Evolutionary conservation across 805 yeast species (phyloP), one percentile per base, ranked within the genome.

Genomic region (Metschnikowia colocasiae): DNA sequence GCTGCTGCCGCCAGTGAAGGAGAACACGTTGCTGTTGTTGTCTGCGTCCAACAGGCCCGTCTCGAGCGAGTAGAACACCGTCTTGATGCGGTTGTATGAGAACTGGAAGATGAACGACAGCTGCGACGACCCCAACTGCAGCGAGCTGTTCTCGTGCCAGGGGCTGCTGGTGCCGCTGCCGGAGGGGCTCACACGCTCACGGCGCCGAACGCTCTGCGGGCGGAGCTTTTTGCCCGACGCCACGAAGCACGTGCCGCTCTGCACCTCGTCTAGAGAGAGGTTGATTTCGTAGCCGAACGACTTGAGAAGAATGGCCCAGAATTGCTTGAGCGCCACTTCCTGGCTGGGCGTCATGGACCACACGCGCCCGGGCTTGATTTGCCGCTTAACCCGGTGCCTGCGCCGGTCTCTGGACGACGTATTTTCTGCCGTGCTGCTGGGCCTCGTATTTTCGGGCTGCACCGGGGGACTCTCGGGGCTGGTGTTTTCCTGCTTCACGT

Each of bases 241-340:
- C 23, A 42, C 42, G n/a, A 46, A 9, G n/a, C 42, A 31, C 30
- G 16, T 9, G 20, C 46, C 45, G 18, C 25, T 22, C 1, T 16
- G 31, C 20, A 49, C 33, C 10, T 49, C 50, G 3, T 32, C 43
- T 10, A 35, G 10, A 3, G 49, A 30, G n/a, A 30, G 10, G n/a
- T 16, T n/a, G 18, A 52, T 18, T 3, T 50, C 50, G 30, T 52
- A 52, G 13, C 55, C 55, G 15, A 47, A 52, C 15, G 43, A 44
- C 41, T 50, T 52, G 32, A 52, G 39, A 18, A 52, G 45, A 13
- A 39, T 37, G 8, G 54, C 54, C 55, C 55, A 52, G 15, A 52
- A 42, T n/a, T 47, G 49, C 31, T 52, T 52, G 18, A 52, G 45
- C 10, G 54, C 51, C 9, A 52, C 32, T 29, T 52, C 55, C 40